Percentiles rank a stretch among this genome's conserved stretches.
Conservation (phyloP, 352 stramenopile species). For the Phytopythium vexans region DNA sequence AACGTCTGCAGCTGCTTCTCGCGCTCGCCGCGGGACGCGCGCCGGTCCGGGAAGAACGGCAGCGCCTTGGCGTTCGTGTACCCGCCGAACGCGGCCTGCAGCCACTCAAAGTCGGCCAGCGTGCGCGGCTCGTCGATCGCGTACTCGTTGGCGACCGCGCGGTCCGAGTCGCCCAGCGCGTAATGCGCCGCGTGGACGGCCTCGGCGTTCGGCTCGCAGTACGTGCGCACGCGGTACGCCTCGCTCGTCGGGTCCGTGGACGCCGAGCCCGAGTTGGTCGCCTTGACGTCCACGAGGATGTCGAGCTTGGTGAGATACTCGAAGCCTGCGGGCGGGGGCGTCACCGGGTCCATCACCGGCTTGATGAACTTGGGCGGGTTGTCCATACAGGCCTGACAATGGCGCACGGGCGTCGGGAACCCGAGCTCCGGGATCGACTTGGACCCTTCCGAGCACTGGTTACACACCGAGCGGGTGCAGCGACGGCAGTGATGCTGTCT, state of each 20-base stretch:
- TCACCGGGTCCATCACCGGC: slow-evolving; percentile 69
- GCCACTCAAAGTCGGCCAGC: slow-evolving; percentile 83
- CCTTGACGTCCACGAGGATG: slow-evolving; percentile 59
- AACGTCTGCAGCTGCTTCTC: slow-evolving; percentile 78
- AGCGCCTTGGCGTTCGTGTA: slow-evolving; percentile 80
- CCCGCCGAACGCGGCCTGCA: slow-evolving; percentile 70
- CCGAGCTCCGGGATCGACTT: slow-evolving; percentile 84
- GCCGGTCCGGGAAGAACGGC: slow-evolving; percentile 77
- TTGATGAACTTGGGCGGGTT: slow-evolving; percentile 77
- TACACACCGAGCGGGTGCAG: slow-evolving; percentile 83
- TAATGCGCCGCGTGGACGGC: slow-evolving; percentile 53
- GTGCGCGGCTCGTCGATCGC: slow-evolving; percentile 61
- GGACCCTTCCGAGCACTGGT: slow-evolving; percentile 77
- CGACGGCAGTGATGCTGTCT: slow-evolving; percentile 82
- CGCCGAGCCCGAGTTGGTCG: slow-evolving; percentile 22
- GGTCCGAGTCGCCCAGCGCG: slow-evolving; percentile 50
- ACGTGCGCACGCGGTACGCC: slow-evolving; percentile 73
- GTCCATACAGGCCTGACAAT: slow-evolving; percentile 81
- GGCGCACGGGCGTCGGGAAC: slow-evolving; percentile 71
- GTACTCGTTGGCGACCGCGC: slow-evolving; percentile 79
- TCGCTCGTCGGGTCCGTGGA: slow-evolving; percentile 43
- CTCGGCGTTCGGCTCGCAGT: slow-evolving; percentile 69
- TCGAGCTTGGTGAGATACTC: slow-evolving; percentile 86
- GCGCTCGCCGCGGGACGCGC: slow-evolving; percentile 35
- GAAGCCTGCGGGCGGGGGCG: slow-evolving; percentile 75